phyloP scores from a whole-genome alignment of 495 filamentous ascomycete genomes.

The Lepraria neglecta region DNA sequence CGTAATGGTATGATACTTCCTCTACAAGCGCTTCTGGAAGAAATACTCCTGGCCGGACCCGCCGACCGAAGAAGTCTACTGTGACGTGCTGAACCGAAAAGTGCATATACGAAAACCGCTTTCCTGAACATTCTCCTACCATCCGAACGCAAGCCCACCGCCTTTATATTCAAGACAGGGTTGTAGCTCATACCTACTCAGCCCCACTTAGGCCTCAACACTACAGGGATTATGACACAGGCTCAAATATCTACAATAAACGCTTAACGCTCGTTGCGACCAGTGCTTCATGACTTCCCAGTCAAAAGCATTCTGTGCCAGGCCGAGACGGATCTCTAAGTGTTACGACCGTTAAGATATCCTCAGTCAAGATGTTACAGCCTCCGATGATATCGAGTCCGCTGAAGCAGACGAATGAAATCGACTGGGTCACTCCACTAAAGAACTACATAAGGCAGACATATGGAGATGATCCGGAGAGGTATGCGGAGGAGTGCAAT shows the following conservation, averaged over 20 bases:
- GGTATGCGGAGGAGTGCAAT: slow-evolving; percentile 88
- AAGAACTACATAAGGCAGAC: slow-evolving; percentile 89
- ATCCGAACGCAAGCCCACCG: not conserved
- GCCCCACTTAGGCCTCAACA: not conserved
- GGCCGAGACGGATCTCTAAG: not conserved
- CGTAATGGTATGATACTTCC: not conserved
- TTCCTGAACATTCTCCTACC: not conserved
- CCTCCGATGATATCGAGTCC: slow-evolving; percentile 89
- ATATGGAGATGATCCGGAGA: slow-evolving; percentile 93
- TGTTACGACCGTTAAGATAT: not conserved
- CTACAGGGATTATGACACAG: not conserved
- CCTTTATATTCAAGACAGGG: not conserved
- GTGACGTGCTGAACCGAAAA: not conserved
- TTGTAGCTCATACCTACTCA: not conserved
- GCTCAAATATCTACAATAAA: not conserved
- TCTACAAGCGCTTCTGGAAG: slow-evolving; percentile 5
- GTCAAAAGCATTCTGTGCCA: slow-evolving; percentile 1
- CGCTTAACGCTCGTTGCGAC: slow-evolving; percentile 1
- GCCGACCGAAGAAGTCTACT: not conserved
- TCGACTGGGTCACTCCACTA: slow-evolving; percentile 92
- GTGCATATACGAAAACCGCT: slow-evolving; percentile 7
- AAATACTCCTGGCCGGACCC: slow-evolving; percentile 1
- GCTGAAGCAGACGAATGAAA: slow-evolving; percentile 97
- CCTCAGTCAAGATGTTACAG: slow-evolving; percentile 54
- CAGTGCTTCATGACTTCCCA: slow-evolving; percentile 6